phyloP scores from a whole-genome alignment of 2,329 filamentous ascomycete species.

The Tympanopsis confertula region DNA sequence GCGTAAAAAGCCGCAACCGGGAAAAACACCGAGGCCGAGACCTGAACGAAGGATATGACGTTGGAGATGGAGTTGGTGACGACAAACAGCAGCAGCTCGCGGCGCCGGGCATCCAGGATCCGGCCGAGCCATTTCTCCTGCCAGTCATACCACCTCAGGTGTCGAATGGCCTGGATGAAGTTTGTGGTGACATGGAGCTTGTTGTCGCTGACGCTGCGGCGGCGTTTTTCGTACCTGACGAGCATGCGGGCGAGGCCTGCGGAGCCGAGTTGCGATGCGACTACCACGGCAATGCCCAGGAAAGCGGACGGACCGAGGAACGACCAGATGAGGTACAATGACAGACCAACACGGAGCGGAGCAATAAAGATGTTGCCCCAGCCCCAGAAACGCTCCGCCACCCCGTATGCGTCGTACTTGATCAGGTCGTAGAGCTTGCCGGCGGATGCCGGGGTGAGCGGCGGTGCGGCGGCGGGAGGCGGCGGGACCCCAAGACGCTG shows the following conservation, averaged over 20 bases:
- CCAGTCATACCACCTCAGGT: constrained; percentile 75
- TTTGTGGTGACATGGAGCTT: constrained; percentile 73
- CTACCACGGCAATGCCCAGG: constrained; percentile 58
- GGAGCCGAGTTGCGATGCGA: constrained; percentile 60
- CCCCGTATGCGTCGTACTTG: constrained; percentile 70
- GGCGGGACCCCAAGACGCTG: constrained; percentile 9
- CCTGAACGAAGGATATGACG: constrained; percentile 57
- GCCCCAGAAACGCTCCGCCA: constrained; percentile 80
- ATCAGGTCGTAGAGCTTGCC: constrained; percentile 85
- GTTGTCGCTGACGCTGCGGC: constrained; percentile 62
- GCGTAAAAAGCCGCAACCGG: constrained; percentile 72
- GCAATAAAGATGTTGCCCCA: constrained; percentile 65
- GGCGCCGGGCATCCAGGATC: constrained; percentile 56
- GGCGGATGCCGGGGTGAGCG: constrained; percentile 60
- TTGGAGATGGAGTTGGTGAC: constrained; percentile 51
- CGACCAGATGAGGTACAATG: constrained; percentile 61
- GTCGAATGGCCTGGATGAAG: constrained; percentile 76
- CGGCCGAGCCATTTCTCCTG: constrained; percentile 62
- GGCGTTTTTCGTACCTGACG: constrained; percentile 55
- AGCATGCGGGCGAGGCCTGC: constrained; percentile 53
- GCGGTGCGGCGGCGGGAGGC: constrained; percentile 21
- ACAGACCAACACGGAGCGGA: constrained; percentile 65
- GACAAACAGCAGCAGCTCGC: constrained; percentile 55
- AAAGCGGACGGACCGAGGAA: constrained; percentile 73
- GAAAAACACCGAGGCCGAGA: constrained; percentile 61